phyloP scores from a whole-genome alignment of 2,329 filamentous ascomycete species.

The Neofusicoccum laricinum region DNA sequence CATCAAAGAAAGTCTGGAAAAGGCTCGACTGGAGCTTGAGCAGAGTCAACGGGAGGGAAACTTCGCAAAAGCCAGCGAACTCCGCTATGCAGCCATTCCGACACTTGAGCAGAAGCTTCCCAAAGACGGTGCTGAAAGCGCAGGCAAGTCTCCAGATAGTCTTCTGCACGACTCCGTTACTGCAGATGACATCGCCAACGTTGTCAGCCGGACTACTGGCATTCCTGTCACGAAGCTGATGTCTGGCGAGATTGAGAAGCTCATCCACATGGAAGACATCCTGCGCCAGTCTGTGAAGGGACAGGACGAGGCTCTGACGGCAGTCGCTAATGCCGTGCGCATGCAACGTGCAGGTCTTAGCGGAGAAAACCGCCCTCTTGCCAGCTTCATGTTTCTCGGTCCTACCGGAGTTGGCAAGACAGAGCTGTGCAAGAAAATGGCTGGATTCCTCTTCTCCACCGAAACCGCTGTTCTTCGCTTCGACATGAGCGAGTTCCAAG shows the following conservation, averaged over 20 bases:
- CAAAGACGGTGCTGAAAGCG: constrained; percentile 62
- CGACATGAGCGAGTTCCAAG: constrained; percentile 97
- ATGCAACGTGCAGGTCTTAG: constrained; percentile 90
- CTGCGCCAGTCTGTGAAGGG: constrained; percentile 81
- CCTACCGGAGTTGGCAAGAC: constrained; percentile 97
- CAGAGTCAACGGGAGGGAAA: constrained; percentile 83
- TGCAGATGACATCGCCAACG: constrained; percentile 86
- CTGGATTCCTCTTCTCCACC: constrained; percentile 87
- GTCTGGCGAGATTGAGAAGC: constrained; percentile 87
- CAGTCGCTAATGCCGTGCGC: constrained; percentile 88
- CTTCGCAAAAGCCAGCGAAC: constrained; percentile 84
- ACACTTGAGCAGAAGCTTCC: constrained; percentile 75
- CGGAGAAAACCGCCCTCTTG: constrained; percentile 85
- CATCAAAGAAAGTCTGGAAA: constrained; percentile 83
- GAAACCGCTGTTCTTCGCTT: constrained; percentile 89
- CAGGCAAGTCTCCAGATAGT: constrained; percentile 43
- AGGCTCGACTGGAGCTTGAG: constrained; percentile 79
- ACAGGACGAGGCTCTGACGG: constrained; percentile 88
- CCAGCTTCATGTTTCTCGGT: constrained; percentile 96
- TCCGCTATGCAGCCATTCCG: constrained; percentile 86
- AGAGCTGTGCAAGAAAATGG: constrained; percentile 94
- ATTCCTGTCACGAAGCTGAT: constrained; percentile 93
- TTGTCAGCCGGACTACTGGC: constrained; percentile 87
- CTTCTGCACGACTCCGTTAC: constrained; percentile 94
- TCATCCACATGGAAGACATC: constrained; percentile 93